Conservation (phyloP, 176 grass and related monocot genomes). For the barley (Hordeum vulgare) region DNA sequence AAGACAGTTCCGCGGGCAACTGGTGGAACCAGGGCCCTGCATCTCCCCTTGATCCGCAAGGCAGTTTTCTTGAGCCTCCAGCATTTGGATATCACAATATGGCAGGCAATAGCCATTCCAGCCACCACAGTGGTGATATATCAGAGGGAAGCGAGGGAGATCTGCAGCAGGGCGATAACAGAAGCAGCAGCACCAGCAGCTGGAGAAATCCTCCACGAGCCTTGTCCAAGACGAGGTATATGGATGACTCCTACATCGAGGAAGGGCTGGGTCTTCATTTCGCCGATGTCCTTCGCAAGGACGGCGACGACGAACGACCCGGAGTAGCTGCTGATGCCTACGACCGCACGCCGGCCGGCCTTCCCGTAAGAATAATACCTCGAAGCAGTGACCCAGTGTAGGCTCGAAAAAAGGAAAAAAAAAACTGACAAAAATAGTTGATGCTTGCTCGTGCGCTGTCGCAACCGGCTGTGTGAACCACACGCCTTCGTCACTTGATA, state of each 20-base stretch:
- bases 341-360: slow-evolving; percentile 15
- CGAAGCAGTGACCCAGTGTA: slow-evolving; percentile 95
- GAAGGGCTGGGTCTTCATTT: slow-evolving; percentile 69
- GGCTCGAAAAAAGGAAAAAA: neutral
- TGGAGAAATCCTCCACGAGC: slow-evolving; percentile 4
- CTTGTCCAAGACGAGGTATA: slow-evolving; percentile 62
- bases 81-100: slow-evolving; percentile 29
- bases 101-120: neutral
- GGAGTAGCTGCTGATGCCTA: slow-evolving; percentile 15
- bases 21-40: slow-evolving; percentile 45
- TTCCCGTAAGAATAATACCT: slow-evolving; percentile 89
- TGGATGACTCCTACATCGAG: slow-evolving; percentile 54
- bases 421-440: slow-evolving; percentile 6
- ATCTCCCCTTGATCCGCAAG: slow-evolving; percentile 19
- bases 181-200: slow-evolving; percentile 1
- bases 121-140: slow-evolving; percentile 27
- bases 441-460: slow-evolving; percentile 2
- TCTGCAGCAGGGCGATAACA: slow-evolving; percentile 15
- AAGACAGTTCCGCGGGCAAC: slow-evolving; percentile 9
- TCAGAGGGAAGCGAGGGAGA: slow-evolving; percentile 32
- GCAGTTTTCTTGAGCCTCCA: slow-evolving; percentile 69
- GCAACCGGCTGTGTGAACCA: slow-evolving; percentile 20
- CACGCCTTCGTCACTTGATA: neutral
- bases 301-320: slow-evolving; percentile 22
- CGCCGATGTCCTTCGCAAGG: slow-evolving; percentile 17